Base-by-base conservation (phyloP, 2,329 filamentous ascomycete genomes). In the Penicillium sp. region DNA sequence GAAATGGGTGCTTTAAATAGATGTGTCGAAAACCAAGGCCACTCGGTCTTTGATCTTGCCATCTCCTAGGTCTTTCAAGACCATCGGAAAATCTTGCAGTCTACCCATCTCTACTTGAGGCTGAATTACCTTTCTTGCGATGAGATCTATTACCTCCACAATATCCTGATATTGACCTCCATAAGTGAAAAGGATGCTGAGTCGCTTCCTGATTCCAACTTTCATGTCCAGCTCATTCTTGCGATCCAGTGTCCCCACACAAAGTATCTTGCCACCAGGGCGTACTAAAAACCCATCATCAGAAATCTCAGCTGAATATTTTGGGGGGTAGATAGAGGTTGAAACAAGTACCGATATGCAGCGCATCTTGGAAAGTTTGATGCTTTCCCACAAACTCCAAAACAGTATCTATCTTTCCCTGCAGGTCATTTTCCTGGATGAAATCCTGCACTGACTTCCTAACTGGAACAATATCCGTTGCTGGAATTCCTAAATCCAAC, bases 201-300 rank as follows among this genome's bases (percentile, higher is more conserved):
- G 60, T 29, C 77, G 62, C 62, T 79, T 79, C 19, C 77, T 65
- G 7, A 77, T 78, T 0, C 76, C 76, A 10, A 74, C 74, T 55
- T 79, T 78, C 77, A 79, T 79, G 39, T 78, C 68, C 10, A 79
- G 55, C 0, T 71, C 74, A 48, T 79, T 79, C 35, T 74, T 71
- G 0, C 68, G 63, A 47, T 77, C 68, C 0, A 78, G 63, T 4
- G 73, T 78, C 1, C 77, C 76, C 7, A 79, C 67, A 50, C 76
- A 78, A 2, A 79, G 60, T 2, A 78, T 60, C 50, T 63, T 65
- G 6, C 60, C 62, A 19, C 69, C 73, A 11, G 67, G 64, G 9
- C 74, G 68, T 2, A 76, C 72, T 75, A 44, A 72, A 70, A 31
- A 5, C 4, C 13, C 9, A 31, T 14, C 4, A 31, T 31, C 3